These are phyloP conservation scores for Neurospora sp. DNA, from an alignment of 2,329 filamentous ascomycete species.

Conservation along the genomic window DNA sequence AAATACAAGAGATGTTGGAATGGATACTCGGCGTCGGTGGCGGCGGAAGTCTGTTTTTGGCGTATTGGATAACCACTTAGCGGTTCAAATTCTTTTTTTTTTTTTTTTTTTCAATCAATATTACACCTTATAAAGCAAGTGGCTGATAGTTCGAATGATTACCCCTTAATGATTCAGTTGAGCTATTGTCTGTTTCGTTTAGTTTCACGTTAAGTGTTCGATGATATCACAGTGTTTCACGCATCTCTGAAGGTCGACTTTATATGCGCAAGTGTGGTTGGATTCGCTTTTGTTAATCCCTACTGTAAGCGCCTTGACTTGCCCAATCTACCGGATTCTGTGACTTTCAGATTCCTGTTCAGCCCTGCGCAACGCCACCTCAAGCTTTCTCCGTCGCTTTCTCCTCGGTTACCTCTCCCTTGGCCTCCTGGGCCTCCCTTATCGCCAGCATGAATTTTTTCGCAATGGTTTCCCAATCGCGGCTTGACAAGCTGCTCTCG, in stretches of 20 bases:
- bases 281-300: neutral
- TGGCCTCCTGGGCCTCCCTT: neutral
- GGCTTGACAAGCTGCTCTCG: neutral
- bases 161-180: neutral
- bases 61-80: conserved; percentile 2
- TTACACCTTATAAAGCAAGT: neutral
- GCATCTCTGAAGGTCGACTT: neutral
- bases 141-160: neutral
- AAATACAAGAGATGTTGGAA: neutral
- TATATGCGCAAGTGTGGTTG: too few species aligned
- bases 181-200: neutral
- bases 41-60: neutral
- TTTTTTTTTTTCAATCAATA: neutral
- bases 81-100: neutral
- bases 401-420: neutral
- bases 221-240: neutral
- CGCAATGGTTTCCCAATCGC: neutral
- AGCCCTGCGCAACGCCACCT: too few species aligned
- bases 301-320: neutral
- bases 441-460: neutral
- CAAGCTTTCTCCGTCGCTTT: neutral
- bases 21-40: neutral
- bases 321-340: neutral
- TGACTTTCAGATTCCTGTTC: too few species aligned
- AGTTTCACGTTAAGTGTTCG: too few species aligned